Evolutionary conservation across 805 yeast species (phyloP), one percentile per base, ranked within the genome.

Genomic region (Lipomyces lipofer): DNA sequence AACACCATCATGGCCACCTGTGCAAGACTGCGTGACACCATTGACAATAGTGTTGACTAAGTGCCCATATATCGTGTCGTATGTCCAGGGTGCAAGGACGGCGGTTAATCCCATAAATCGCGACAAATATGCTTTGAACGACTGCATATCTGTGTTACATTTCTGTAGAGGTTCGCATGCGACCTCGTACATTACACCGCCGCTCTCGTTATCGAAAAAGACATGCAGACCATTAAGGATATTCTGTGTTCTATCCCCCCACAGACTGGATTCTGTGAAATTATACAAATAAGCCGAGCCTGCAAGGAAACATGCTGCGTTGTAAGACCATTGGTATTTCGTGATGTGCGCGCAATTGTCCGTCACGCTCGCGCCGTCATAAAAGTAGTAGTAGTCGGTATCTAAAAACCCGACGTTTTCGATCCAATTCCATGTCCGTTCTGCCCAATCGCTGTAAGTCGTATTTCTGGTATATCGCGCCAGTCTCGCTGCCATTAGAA

Each of bases 121-220:
- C 1, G 89, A 68, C 63, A 88, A 78, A 63, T 85, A 86, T 1
- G 96, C 96, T 74, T 87, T 88, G 78, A 92, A 91, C n/a, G 94
- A 82, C 56, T 96, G 78, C 75, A 91, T 96, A 75, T 91, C 97
- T 51, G 81, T 84, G 71, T 88, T 81, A 75, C 98, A 91, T 36
- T 77, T 74, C 24, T 69, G 69, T 1, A 73, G 62, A 15, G 76
- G 75, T 74, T 88, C 95, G 71, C 97, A 91, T 1, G 96, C 89
- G 5, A 85, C 84, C 69, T 91, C 98, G 66, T 77, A 86, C 81
- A 88, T 77, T 46, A 88, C 73, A 42, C 73, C 71, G 33, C 72
- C 63, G 43, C 78, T 71, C 50, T 73, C 72, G 33, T 54, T 25
- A 28, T 56, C 47, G 47, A 60, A 57, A 71, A 88, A 86, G 67